Conservation (phyloP, 768 basidiomycete genomes). For the Kwoniella sp. region DNA sequence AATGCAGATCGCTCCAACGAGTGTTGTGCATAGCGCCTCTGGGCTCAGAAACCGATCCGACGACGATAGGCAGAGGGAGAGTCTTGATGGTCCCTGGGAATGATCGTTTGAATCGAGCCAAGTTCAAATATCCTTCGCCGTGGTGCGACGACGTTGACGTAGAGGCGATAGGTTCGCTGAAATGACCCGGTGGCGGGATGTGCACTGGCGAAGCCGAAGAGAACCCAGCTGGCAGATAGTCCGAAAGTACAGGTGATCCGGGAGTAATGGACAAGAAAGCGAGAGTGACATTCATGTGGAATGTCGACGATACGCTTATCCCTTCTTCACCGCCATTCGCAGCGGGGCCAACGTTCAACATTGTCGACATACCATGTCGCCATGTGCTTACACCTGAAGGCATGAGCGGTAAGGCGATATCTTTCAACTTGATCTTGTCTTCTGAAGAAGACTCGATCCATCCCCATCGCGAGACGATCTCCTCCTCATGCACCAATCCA, state of each 20-base stretch:
- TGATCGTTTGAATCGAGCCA: slow-evolving; percentile 25
- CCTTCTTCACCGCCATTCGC: slow-evolving; percentile 15
- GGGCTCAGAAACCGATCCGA: slow-evolving; percentile 48
- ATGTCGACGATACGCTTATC: slow-evolving; percentile 45
- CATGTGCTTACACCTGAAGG: slow-evolving; percentile 17
- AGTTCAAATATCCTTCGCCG: slow-evolving; percentile 12
- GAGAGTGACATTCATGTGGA: slow-evolving; percentile 38
- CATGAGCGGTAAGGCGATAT: slow-evolving; percentile 37
- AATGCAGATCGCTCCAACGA: slow-evolving; percentile 42
- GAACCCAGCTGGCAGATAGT: slow-evolving; percentile 9
- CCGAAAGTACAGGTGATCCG: slow-evolving; percentile 2
- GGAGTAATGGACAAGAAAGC: slow-evolving; percentile 36
- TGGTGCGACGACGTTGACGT: slow-evolving; percentile 9
- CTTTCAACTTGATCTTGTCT: slow-evolving; percentile 21
- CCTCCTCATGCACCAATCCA: slow-evolving; percentile 39
- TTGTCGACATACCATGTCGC: slow-evolving; percentile 44
- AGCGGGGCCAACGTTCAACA: slow-evolving; percentile 38
- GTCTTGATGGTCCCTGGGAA: slow-evolving; percentile 39
- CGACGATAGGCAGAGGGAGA: slow-evolving; percentile 40
- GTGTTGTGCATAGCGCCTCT: slow-evolving; percentile 37
- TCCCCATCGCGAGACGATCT: slow-evolving; percentile 32
- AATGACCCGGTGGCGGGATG: slow-evolving; percentile 15
- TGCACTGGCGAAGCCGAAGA: slow-evolving; percentile 4
- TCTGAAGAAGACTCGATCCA: slow-evolving; percentile 26
- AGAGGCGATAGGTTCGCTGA: slow-evolving; percentile 17